Base-by-base conservation (phyloP, 306 rosid genomes). In the Dicorynia guianensis region DNA sequence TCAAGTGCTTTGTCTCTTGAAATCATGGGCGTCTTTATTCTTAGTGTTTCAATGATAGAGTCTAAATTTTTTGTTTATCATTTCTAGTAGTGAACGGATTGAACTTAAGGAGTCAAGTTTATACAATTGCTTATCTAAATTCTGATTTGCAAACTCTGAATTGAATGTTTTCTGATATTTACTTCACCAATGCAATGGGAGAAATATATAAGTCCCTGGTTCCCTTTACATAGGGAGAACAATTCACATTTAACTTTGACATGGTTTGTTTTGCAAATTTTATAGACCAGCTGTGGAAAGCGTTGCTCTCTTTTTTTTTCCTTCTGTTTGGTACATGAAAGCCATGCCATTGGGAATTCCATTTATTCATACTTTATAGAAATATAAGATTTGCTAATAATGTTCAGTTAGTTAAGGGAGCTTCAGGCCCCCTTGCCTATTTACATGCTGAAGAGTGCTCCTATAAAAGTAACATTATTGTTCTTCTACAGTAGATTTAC, bases 31-130 rank as follows among this genome's bases (percentile, higher is more conserved):
- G 38, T 57, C 38, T 36, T 7, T 54, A 8, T 18, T 39, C 18
- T 25, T n/a, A 1, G n/a, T 10, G 40, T 66, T 49, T 19, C 40
- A 54, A 54, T 48, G 67, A 42, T 63, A 17, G 50, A 30, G 67
- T 46, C 3, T 39, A 18, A n/a, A 13, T 47, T 54, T 25, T 5
- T 72, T 18, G 30, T 56, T 57, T 76, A 67, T 44, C 56, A 17
- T 66, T 55, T 65, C 6, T 35, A 7, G 53, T 44, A 56, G 60
- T 56, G 13, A 17, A 36, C 44, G 19, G 75, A 18, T 43, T 13
- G 55, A 56, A 49, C 58, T 65, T 55, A 13, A 57, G 73, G 58
- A 42, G 65, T 10, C 53, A 42, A 63, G 12, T 2, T 50, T 50
- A 11, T 53, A 55, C 12, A 63, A 25, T 25, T 25, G 72, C 18